A percentile compares a stretch with the other conserved stretches of the same genome.
phyloP scores from a whole-genome alignment of 2,329 filamentous ascomycete genomes.

The Sarocladiaceae sp. region DNA sequence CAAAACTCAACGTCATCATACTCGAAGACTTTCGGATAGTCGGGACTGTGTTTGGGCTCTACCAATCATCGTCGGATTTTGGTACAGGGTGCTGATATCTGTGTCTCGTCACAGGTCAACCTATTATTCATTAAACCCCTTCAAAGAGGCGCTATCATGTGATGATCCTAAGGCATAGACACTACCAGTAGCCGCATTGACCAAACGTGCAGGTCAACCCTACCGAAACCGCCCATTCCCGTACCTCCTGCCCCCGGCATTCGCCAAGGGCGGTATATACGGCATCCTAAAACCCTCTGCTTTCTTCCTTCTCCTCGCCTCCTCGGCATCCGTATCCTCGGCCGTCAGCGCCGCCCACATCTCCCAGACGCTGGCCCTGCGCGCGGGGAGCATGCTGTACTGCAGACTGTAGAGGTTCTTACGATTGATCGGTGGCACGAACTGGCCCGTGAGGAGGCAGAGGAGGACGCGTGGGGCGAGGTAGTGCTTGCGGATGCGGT shows the following conservation, averaged over 20 bases:
- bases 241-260: slow-evolving; percentile 6
- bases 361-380: slow-evolving; percentile 71
- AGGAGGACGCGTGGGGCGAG: slow-evolving; percentile 82
- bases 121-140: no score
- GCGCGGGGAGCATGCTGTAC: slow-evolving; percentile 92
- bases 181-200: no score
- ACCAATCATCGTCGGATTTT: no score
- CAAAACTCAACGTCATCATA: no score
- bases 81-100: no score
- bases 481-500: slow-evolving; percentile 92
- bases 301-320: not conserved
- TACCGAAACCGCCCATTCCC: slow-evolving; percentile 25
- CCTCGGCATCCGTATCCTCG: slow-evolving; percentile 1
- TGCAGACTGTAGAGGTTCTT: slow-evolving; percentile 94
- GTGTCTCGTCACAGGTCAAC: no score
- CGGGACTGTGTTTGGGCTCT: no score
- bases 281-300: not conserved
- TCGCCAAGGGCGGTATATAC: slow-evolving; percentile 9
- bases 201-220: no score
- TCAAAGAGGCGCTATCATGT: no score
- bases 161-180: no score
- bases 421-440: slow-evolving; percentile 90
- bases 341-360: slow-evolving; percentile 70
- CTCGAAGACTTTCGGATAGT: no score
- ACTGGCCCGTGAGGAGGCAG: slow-evolving; percentile 81